These are phyloP conservation scores for Amanita polypyramis DNA, from an alignment of 768 basidiomycete species.

Conservation along the genomic window DNA sequence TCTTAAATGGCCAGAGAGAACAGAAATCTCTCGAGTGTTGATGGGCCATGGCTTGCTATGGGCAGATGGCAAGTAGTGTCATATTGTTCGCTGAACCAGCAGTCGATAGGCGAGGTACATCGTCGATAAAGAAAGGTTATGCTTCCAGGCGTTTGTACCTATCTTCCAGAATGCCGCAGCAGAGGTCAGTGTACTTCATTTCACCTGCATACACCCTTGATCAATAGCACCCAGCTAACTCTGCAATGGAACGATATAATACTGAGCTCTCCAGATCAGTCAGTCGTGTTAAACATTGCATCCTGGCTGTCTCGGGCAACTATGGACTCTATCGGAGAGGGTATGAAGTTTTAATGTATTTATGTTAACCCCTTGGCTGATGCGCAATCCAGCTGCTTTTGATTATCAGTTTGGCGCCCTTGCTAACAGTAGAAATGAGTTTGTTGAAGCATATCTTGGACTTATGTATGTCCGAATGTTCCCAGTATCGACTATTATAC, in stretches of 20 bases:
- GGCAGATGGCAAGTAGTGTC: constrained; percentile 33
- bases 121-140: constrained; percentile 44
- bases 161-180: constrained; percentile 35
- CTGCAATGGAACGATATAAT: constrained; percentile 42
- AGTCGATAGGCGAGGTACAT: constrained; percentile 29
- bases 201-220: constrained; percentile 14
- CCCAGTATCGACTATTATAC: neutral
- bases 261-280: constrained; percentile 28
- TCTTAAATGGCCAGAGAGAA: constrained; percentile 39
- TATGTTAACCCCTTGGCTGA: no score
- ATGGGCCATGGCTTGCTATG: constrained; percentile 44
- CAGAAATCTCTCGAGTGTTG: constrained; percentile 36
- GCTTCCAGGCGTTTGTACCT: constrained; percentile 39
- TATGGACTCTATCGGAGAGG: constrained; percentile 42
- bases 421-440: constrained; percentile 36
- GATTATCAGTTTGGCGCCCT: constrained; percentile 49
- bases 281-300: constrained; percentile 35
- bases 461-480: constrained; percentile 25
- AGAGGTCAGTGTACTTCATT: constrained; percentile 25
- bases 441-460: constrained; percentile 44
- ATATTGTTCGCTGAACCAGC: neutral
- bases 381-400: constrained; percentile 28
- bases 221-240: constrained; percentile 26
- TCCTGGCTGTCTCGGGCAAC: constrained; percentile 39
- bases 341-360: constrained; percentile 13